Base-by-base conservation (phyloP, 352 stramenopile species). In the Peronospora belbahrii region DNA sequence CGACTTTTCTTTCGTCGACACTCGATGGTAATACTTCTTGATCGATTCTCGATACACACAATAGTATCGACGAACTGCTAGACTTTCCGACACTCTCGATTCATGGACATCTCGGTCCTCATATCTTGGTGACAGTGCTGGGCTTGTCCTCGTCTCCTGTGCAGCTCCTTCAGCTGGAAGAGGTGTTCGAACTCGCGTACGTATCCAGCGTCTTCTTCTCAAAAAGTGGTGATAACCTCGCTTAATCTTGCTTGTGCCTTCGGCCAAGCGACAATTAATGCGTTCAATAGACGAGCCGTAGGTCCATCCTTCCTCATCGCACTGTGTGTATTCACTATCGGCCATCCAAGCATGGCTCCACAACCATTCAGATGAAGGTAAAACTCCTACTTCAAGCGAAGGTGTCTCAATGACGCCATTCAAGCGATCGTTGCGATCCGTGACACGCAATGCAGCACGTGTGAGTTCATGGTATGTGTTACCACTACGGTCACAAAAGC, bases 251-350 rank as follows among this genome's bases (percentile, higher is more conserved):
- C 67, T 84, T 6, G 74, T 88, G 28, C 82, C 82, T 31, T 87
- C 71, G 0, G 82, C 82, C 4, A 94, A 48, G 2, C 76, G 75
- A 19, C 75, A 78, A 61, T 91, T 94, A 43, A 94, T 91, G 20
- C 79, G 70, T 27, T 67, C 66, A 41, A 94, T 85, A 17, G 77
- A 88, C 23, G 78, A 88, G 47, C 82, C 82, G 62, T 94, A 94
- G 39, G 66, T 76, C 82, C 82, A 94, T 25, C 78, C 79, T 56
- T 94, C 77, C 30, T 88, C 74, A 35, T 93, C 81, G 47, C 81
- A 90, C 52, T 84, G 67, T 36, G 79, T 84, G 51, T 88, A 93
- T 44, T 86, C 73, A 33, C 67, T 55, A 35, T 90, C 81, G 6
- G 68, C 65, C 15, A 86, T 58, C 81, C 81, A 93, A 9, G 62